Evolutionary conservation across 768 basidiomycete genomes (phyloP), one percentile per base, ranked within the genome.

Genomic region (Termitomyces sp.): DNA sequence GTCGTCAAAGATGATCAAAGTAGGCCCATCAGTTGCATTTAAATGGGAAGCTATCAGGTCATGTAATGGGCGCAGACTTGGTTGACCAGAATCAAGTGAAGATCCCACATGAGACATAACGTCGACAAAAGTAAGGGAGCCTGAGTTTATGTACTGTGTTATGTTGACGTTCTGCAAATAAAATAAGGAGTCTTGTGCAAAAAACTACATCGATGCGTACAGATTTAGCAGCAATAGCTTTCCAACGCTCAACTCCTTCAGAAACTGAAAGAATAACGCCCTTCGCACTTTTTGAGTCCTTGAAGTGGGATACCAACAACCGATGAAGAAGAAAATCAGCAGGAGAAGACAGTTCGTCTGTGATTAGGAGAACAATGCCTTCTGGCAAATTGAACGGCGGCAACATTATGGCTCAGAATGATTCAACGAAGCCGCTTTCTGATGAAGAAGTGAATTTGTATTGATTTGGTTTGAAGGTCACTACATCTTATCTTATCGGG

Each of bases 281-380:
- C 45, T 66, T 71, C 1, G 62, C 55, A 23, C 59, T 58, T 56
- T 66, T 65, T 6, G 63, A 57, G 37, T 77, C 65, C 67, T 87
- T 90, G 41, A 88, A 69, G 56, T 85, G 80, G 3, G 75, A 62
- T 21, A 74, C 67, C 4, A 92, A 61, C 43, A 75, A 70, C 11
- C 76, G 76, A 59, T 89, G 84, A 1, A 92, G 74, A 10, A 91
- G 62, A 62, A 92, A 92, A 58, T 90, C 88, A 11, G 84, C 87
- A 2, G 90, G 85, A 0, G 90, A 81, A 0, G 77, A 72, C 0
- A 92, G 74, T 49, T 89, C 79, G 63, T 92, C 90, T 6, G 89
- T 87, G 6, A 92, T 75, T 0, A 92, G 71, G 11, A 89, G 63
- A 16, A 85, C 63, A 9, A 84, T 77, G 29, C 75, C 75, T 34